These are phyloP conservation scores for Zygosaccharomyces sapae DNA, from an alignment of 1,139 yeast species.

Conservation along the genomic window DNA sequence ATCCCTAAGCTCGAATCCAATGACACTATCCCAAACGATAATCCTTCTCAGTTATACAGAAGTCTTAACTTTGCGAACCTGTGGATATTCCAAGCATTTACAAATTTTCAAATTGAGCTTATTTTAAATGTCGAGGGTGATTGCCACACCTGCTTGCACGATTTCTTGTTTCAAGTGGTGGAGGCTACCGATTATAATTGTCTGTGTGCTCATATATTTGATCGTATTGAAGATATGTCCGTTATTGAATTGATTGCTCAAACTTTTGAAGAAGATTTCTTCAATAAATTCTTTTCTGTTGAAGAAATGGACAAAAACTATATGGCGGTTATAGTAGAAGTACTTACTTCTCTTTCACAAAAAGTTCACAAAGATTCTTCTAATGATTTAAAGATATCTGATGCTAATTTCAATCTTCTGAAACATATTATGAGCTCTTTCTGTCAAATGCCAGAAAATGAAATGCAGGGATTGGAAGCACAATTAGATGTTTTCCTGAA, in stretches of 20 bases:
- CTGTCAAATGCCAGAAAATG: slow-evolving; percentile 12
- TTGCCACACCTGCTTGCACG: slow-evolving; percentile 9
- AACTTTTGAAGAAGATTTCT: slow-evolving; percentile 29
- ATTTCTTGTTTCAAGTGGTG: slow-evolving; percentile 25
- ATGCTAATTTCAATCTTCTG: slow-evolving; percentile 19
- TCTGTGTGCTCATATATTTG: slow-evolving; percentile 30
- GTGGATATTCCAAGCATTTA: slow-evolving; percentile 33
- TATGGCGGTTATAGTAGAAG: slow-evolving; percentile 25
- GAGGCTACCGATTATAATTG: slow-evolving; percentile 23
- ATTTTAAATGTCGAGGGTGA: slow-evolving; percentile 3
- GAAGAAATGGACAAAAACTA: slow-evolving; percentile 13
- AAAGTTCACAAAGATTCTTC: slow-evolving; percentile 17
- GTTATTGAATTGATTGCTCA: slow-evolving; percentile 19
- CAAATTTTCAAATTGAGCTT: slow-evolving; percentile 21
- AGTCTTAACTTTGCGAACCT: slow-evolving; percentile 32
- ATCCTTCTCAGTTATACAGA: slow-evolving; percentile 14
- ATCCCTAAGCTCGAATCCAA: slow-evolving; percentile 8
- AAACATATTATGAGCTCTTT: slow-evolving; percentile 18
- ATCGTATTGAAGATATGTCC: slow-evolving; percentile 19
- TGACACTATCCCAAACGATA: slow-evolving; percentile 11
- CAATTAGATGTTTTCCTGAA: slow-evolving; percentile 28
- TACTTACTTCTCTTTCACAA: slow-evolving; percentile 26
- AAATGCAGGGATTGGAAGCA: slow-evolving; percentile 15
- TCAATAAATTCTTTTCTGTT: slow-evolving; percentile 20
- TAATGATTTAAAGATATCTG: slow-evolving; percentile 15